Base-by-base conservation (phyloP, 2,329 filamentous ascomycete genomes). In the Fusarium stilboides region DNA sequence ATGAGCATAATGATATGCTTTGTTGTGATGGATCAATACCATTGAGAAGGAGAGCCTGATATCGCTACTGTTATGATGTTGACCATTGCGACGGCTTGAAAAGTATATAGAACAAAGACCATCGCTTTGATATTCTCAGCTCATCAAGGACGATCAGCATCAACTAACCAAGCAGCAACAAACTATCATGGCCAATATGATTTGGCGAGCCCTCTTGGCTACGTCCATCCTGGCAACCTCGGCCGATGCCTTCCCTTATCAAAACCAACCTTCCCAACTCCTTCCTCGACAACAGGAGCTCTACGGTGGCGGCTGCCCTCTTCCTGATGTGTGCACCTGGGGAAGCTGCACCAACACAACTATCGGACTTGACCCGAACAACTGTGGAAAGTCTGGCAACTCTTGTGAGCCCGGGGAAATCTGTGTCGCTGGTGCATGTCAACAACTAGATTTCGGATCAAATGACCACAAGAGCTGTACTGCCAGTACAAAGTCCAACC, bases 361-460 rank as follows among this genome's bases (percentile, higher is more conserved):
- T n/a, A 71, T 70, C 2, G 68, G 68, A 14, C 52, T 70, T 44
- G 68, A 70, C 17, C 45, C 64, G 1, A 42, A 17, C 5, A 54
- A 65, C 14, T 70, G 68, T 12, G 68, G 68, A 7, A 37, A 15
- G 5, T 28, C 33, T 7, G 56, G 57, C 3, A 71, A 62, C 31
- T 39, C 64, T 1, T 70, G 68, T 31, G 33, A 51, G 1, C 34
- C 68, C 2, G 65, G 56, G 9, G 64, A 69, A 20, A 40, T 70
- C 10, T 70, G 68, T 2, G 43, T 70, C 17, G 68, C 42, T 5
- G 68, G 68, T 1, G 10, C 36, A 9, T 70, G 68, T 19, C 31
- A 45, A 13, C 52, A 49, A 8, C 36, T 70, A 4, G 53, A 59
- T 13, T 37, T 69, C 10, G 64, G 44, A n/a, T n/a, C 28, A 8